Evolutionary conservation across 2,329 filamentous ascomycete species (phyloP).

Genomic region (Ascochyta lentis): DNA sequence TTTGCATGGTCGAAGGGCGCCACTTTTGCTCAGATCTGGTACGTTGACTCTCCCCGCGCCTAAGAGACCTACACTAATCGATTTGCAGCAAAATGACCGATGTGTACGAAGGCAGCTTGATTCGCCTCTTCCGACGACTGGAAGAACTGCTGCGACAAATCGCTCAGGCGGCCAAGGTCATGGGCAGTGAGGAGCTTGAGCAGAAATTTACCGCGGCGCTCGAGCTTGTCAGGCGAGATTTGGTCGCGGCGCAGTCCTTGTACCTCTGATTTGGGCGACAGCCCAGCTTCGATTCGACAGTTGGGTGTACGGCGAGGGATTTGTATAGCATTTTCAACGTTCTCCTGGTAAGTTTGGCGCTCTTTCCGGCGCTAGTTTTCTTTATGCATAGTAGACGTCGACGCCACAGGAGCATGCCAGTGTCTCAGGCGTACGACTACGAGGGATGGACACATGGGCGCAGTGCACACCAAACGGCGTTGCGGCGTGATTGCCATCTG

Average conservation of each 20-base stretch:
- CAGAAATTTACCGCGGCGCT: slow-evolving; percentile 89
- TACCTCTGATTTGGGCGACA: slow-evolving; percentile 64
- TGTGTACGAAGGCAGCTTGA: slow-evolving; percentile 94
- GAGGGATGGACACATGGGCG: slow-evolving; percentile 26
- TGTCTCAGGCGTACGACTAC: slow-evolving; percentile 25
- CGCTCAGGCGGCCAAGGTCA: slow-evolving; percentile 93
- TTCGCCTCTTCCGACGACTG: slow-evolving; percentile 91
- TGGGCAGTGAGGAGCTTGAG: slow-evolving; percentile 94
- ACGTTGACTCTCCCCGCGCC: slow-evolving; percentile 52
- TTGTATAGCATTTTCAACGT: slow-evolving; percentile 21
- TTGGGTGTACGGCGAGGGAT: slow-evolving; percentile 6
- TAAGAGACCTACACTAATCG: slow-evolving; percentile 4
- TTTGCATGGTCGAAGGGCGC: slow-evolving; percentile 89
- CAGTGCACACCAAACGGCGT: slow-evolving; percentile 20
- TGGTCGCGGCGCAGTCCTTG: slow-evolving; percentile 92
- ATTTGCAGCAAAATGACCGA: slow-evolving; percentile 94
- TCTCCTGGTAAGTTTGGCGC: slow-evolving; percentile 25
- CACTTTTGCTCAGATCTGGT: slow-evolving; percentile 94
- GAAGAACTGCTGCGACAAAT: slow-evolving; percentile 95
- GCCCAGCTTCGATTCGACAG: slow-evolving; percentile 3
- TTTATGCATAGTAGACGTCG: slow-evolving; percentile 21
- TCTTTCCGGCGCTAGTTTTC: slow-evolving; percentile 22
- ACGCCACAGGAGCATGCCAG: slow-evolving; percentile 22
- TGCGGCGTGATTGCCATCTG: slow-evolving; percentile 25
- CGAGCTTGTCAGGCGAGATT: slow-evolving; percentile 85